Evolutionary conservation across 2,329 filamentous ascomycete species (phyloP).

Genomic region (Pseudovirgaria hyperparasitica): DNA sequence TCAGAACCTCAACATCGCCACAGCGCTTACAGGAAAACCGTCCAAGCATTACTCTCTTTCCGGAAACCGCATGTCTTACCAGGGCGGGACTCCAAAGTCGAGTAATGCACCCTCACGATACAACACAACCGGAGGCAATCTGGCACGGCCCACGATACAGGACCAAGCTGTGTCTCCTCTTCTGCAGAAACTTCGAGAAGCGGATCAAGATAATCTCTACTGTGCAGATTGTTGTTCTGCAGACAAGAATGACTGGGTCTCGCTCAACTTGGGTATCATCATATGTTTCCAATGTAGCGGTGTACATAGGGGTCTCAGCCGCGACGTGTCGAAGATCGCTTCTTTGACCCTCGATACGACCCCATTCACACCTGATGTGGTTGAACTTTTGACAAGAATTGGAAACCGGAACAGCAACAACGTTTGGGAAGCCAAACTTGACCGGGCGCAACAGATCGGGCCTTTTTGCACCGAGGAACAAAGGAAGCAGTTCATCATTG

Average conservation of each 20-base stretch:
- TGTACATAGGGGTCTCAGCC: slow-evolving; percentile 90
- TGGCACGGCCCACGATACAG: too few species aligned
- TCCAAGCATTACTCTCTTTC: slow-evolving; percentile 60
- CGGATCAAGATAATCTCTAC: slow-evolving; percentile 83
- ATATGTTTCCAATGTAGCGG: slow-evolving; percentile 97
- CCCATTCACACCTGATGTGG: slow-evolving; percentile 92
- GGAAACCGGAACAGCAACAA: slow-evolving; percentile 94
- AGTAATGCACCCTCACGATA: slow-evolving; percentile 60
- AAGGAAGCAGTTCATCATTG: slow-evolving; percentile 84
- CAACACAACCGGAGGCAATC: slow-evolving; percentile 85
- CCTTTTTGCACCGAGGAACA: slow-evolving; percentile 77
- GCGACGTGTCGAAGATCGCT: slow-evolving; percentile 93
- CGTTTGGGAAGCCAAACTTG: slow-evolving; percentile 84
- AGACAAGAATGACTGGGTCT: slow-evolving; percentile 95
- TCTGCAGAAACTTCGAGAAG: slow-evolving; percentile 74
- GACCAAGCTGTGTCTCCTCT: too few species aligned
- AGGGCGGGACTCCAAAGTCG: slow-evolving; percentile 29
- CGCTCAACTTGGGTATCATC: slow-evolving; percentile 91
- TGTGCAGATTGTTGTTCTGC: slow-evolving; percentile 91
- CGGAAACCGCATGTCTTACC: slow-evolving; percentile 33
- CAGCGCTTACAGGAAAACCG: slow-evolving; percentile 84
- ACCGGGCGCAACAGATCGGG: slow-evolving; percentile 58
- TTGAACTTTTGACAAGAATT: slow-evolving; percentile 81
- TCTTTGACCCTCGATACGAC: slow-evolving; percentile 91
- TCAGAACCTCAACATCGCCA: slow-evolving; percentile 63